These are phyloP conservation scores for Blastobotrys indianensis DNA, from an alignment of 1,139 yeast genomes.

Conservation along the genomic window DNA sequence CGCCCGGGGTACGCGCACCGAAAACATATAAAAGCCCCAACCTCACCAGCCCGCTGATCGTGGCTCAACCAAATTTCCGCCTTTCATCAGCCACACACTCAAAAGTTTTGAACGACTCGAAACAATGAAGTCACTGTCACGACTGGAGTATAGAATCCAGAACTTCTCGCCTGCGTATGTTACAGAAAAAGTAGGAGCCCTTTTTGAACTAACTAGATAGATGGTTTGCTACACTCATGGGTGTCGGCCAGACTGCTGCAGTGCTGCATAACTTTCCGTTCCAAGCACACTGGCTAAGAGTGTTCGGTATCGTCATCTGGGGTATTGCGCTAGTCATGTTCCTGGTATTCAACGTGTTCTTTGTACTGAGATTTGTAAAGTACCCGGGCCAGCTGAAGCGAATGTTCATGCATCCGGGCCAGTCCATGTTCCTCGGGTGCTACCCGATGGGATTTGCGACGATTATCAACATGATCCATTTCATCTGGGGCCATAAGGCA, in stretches of 20 bases:
- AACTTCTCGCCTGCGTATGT: slow-evolving; percentile 14
- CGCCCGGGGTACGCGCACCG: no score
- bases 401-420: slow-evolving; percentile 42
- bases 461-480: slow-evolving; percentile 49
- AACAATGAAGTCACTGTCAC: not conserved
- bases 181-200: not conserved
- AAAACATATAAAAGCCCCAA: not conserved
- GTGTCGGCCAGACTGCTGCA: slow-evolving; percentile 65
- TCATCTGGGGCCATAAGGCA: slow-evolving; percentile 31
- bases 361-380: slow-evolving; percentile 37
- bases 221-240: slow-evolving; percentile 77
- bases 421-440: slow-evolving; percentile 66
- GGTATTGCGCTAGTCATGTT: slow-evolving; percentile 49
- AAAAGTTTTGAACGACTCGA: not conserved
- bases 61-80: not conserved
- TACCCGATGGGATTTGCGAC: slow-evolving; percentile 73
- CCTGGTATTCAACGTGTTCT: slow-evolving; percentile 36
- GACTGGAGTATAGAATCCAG: slow-evolving; percentile 8
- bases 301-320: slow-evolving; percentile 53
- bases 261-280: slow-evolving; percentile 63
- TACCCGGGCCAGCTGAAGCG: slow-evolving; percentile 35
- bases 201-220: not conserved
- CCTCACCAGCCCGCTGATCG: not conserved
- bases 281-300: slow-evolving; percentile 52
- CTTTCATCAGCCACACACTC: not conserved